Base-by-base conservation (phyloP, 78 protist species). In the Chrysochromulina parva region DNA sequence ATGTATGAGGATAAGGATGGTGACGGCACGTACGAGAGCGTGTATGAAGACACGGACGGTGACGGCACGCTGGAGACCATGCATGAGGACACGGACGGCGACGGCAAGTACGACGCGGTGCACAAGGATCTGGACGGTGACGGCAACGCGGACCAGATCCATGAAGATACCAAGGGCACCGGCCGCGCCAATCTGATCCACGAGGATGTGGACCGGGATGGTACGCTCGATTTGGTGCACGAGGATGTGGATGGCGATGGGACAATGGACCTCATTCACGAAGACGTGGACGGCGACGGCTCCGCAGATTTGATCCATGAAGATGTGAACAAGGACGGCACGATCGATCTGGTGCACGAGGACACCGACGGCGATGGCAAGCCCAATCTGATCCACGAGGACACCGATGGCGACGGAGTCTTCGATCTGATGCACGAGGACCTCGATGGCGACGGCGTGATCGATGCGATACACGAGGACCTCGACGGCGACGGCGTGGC, bases 241-340 rank as follows among this genome's bases (percentile, higher is more conserved):
- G 86, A 78, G 62, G 86, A 78, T 47, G 86, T 78, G n/a, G 60
- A 78, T 47, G 9, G n/a, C 22, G 86, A 78, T 14, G 86, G 86
- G 9, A 6, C 20, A 17, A 53, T 53, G 11, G 86, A 78, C 62
- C 17, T 78, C 19, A 50, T 78, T 13, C 86, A 78, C 86, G 86
- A 78, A 47, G 86, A 78, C 48, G 57, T 78, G 10, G 86, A 78
- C 60, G 86, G 62, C 62, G 62, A 78, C 86, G 86, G 86, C 47
- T 0, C 3, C 62, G 52, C 2, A 17, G 86, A 78, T 62, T 0
- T 53, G 48, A 17, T 78, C 5, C 86, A 78, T 47, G 86, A 78
- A 47, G 86, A 78, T 19, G n/a, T 78, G 52, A 17, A 78, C 60
- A 3, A 11, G 17, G 86, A 78, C 60, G 86, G 86, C 86, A 48